These are phyloP conservation scores for Globisporangium takayamanum DNA, from an alignment of 352 stramenopile species.

Conservation along the genomic window DNA sequence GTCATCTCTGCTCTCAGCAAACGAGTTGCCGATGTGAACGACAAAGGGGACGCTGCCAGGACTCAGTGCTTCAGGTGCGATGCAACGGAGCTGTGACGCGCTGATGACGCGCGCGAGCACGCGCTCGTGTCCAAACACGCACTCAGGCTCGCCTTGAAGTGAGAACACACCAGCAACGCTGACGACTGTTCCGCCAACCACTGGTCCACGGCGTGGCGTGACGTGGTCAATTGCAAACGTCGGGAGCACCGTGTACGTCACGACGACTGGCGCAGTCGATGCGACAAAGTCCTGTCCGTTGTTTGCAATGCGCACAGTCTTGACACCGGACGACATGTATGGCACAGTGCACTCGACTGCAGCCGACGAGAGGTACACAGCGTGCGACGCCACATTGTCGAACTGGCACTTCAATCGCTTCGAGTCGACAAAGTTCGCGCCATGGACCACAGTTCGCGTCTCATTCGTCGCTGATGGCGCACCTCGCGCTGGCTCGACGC, in stretches of 20 bases:
- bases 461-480: conserved; percentile 15
- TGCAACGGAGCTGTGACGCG: conserved; percentile 26
- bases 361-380: conserved; percentile 35
- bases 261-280: conserved; percentile 5
- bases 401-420: conserved; percentile 36
- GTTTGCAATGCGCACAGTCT: conserved; percentile 41
- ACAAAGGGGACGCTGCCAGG: conserved; percentile 16
- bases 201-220: conserved; percentile 21
- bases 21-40: conserved; percentile 21
- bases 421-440: conserved; percentile 49
- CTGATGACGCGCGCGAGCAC: conserved; percentile 19
- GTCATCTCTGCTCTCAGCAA: conserved; percentile 16
- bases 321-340: conserved; percentile 32
- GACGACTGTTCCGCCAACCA: conserved; percentile 33
- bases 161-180: conserved; percentile 32
- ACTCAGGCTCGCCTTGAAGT: conserved; percentile 23
- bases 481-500: conserved; percentile 21
- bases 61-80: conserved; percentile 14
- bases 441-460: conserved; percentile 26
- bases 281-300: conserved; percentile 49
- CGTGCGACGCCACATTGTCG: conserved; percentile 20
- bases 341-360: conserved; percentile 52
- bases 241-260: conserved; percentile 24
- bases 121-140: conserved; percentile 29
- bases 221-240: conserved; percentile 31